Conservation (phyloP, 2,329 filamentous ascomycete genomes). For the Echinosphaeria canescens region DNA sequence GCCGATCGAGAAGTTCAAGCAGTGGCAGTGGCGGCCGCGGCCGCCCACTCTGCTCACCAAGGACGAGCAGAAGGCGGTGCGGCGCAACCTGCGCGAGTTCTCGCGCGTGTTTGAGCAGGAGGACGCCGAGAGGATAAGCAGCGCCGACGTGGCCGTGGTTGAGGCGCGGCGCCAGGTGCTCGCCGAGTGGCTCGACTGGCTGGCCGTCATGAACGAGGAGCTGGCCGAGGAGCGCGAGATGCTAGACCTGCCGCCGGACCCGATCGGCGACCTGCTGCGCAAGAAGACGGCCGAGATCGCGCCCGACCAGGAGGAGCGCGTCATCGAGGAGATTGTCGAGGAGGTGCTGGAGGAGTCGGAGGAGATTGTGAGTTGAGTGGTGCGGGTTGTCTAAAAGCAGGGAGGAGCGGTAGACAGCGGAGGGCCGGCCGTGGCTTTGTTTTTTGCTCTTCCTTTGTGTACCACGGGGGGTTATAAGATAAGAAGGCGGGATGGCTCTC, state of each 20-base stretch:
- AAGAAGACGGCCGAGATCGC: slow-evolving; percentile 28
- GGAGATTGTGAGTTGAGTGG: slow-evolving; percentile 36
- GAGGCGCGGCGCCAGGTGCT: slow-evolving; percentile 67
- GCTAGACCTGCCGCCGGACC: slow-evolving; percentile 43
- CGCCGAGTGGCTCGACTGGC: slow-evolving; percentile 78
- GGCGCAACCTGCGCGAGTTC: slow-evolving; percentile 97
- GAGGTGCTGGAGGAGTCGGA: slow-evolving; percentile 74
- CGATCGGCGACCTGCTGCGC: slow-evolving; percentile 37
- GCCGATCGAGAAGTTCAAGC: slow-evolving; percentile 92
- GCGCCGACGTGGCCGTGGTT: slow-evolving; percentile 83
- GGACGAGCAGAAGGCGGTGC: slow-evolving; percentile 93
- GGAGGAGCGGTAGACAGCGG: no score
- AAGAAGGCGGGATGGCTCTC: no score
- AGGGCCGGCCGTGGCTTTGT: no score
- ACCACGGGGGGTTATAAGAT: no score
- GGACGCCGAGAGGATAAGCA: slow-evolving; percentile 81
- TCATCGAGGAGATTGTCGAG: slow-evolving; percentile 77
- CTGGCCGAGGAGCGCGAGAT: slow-evolving; percentile 48
- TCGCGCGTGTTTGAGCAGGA: slow-evolving; percentile 87
- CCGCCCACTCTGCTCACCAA: slow-evolving; percentile 81
- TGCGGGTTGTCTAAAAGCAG: no score
- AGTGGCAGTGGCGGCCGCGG: slow-evolving; percentile 84
- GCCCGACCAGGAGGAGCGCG: slow-evolving; percentile 50
- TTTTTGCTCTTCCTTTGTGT: no score
- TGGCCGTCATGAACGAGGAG: slow-evolving; percentile 50